Evolutionary conservation across 2,329 filamentous ascomycete genomes (phyloP).

Genomic region (Paecilomyces dactylethromorphus): DNA sequence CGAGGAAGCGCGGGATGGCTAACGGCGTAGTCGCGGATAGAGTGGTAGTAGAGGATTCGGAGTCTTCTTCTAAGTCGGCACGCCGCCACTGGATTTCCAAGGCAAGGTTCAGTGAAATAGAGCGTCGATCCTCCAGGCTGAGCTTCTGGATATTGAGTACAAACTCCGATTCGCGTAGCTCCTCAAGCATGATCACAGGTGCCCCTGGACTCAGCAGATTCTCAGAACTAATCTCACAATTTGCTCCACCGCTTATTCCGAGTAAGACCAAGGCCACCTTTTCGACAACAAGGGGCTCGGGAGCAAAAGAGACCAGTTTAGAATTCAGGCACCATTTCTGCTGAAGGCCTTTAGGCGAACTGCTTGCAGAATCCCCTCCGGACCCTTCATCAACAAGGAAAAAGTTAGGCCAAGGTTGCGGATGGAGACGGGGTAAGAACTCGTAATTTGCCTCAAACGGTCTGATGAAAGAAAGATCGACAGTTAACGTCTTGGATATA

Average conservation of each 20-base stretch:
- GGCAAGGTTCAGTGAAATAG: constrained; percentile 66
- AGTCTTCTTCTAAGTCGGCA: constrained; percentile 24
- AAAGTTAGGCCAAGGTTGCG: constrained; percentile 77
- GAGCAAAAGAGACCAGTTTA: constrained; percentile 66
- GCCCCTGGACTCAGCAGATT: constrained; percentile 20
- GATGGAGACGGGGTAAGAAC: constrained; percentile 70
- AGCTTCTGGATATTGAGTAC: constrained; percentile 67
- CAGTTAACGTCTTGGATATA: constrained; percentile 64
- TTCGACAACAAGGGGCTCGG: constrained; percentile 55
- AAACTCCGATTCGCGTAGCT: constrained; percentile 66
- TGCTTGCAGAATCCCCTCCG: constrained; percentile 16
- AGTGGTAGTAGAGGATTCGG: constrained; percentile 17
- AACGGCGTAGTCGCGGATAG: constrained; percentile 59
- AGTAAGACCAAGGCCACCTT: constrained; percentile 59
- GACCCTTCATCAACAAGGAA: constrained; percentile 56
- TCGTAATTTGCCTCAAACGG: constrained; percentile 93
- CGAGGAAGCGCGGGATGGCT: constrained; percentile 69
- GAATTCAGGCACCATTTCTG: constrained; percentile 78
- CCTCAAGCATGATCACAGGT: constrained; percentile 54
- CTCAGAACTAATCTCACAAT: constrained; percentile 44
- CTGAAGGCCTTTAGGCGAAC: constrained; percentile 55
- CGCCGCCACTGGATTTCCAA: constrained; percentile 75
- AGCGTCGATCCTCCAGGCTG: constrained; percentile 73
- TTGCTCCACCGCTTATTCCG: constrained; percentile 55
- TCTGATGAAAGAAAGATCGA: constrained; percentile 66